Base-by-base conservation (phyloP, 768 basidiomycete genomes). In the Cyclocybe aegerita region DNA sequence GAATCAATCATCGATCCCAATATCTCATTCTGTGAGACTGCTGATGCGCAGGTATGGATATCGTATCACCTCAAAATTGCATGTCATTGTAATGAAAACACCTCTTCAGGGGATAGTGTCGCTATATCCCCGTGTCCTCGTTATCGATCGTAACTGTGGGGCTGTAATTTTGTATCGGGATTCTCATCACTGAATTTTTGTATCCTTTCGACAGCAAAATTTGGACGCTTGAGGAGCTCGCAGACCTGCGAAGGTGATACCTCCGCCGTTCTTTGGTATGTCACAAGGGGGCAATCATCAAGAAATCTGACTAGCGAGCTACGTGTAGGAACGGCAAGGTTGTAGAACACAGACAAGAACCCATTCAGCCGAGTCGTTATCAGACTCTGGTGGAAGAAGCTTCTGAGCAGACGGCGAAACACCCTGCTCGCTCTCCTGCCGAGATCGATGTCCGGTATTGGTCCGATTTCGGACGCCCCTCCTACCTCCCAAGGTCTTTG, bases 381-480 rank as follows among this genome's bases (percentile, higher is more conserved):
- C 85, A 87, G 48, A 58, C 64, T 9, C 70, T 64, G 34, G 61
- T 68, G 48, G 50, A 57, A 43, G 50, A 41, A 39, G 46, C 31
- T 9, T 36, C 45, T 31, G 14, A 46, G 29, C 42, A 48, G 29
- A 35, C 15, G 15, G 32, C 9, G 15, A 12, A 12, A 16, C 43
- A 42, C n/a, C 37, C 15, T 38, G 40, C 50, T 15, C 9, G 8
- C 9, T 37, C 36, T 37, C 15, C 36, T 7, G 7, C 11, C 36
- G 36, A 37, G 3, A 37, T 37, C 7, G 61, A 72, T 30, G 62
- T 85, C 48, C 74, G 77, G 45, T 86, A 76, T 62, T 88, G 85
- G 85, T 85, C 86, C 10, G 85, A 88, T 65, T 86, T 80, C 61
- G 82, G 70, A 57, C 79, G 81, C 39, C 74, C 85, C 16, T 81